Percentiles rank a stretch among this genome's conserved stretches.
Conservation (phyloP, 495 filamentous ascomycete genomes). For the Aspergillus haitiensis region DNA sequence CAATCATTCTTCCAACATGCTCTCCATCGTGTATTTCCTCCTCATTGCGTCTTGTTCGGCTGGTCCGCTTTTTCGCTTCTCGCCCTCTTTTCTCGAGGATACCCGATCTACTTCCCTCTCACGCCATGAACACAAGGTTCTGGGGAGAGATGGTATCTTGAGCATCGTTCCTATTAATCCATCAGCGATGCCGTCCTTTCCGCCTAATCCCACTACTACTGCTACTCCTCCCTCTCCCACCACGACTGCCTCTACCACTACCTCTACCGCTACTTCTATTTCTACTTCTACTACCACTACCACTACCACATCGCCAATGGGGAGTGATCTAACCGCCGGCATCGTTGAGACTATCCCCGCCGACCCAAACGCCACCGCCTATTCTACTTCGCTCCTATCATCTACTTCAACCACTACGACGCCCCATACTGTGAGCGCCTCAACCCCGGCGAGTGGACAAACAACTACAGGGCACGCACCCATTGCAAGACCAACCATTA, state of each 20-base stretch:
- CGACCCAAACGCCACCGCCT: neutral
- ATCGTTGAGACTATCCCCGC: neutral
- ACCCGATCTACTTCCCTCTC: neutral
- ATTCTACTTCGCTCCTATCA: neutral
- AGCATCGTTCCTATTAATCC: constrained; percentile 24
- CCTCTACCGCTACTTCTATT: neutral
- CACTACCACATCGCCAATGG: neutral
- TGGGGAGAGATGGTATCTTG: constrained; percentile 11
- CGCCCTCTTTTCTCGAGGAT: neutral
- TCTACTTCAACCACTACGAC: neutral
- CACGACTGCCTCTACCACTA: neutral
- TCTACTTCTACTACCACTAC: neutral
- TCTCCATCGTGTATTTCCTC: neutral
- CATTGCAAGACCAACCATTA: neutral
- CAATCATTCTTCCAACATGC: neutral
- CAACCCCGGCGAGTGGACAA: neutral
- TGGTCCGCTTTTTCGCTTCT: constrained; percentile 38
- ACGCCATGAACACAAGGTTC: too few species aligned
- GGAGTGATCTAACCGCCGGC: neutral
- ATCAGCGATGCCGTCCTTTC: neutral
- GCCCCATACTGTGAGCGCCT: neutral
- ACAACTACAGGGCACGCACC: neutral
- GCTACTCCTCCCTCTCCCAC: neutral
- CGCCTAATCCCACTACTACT: neutral
- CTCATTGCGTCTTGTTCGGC: constrained; percentile 30